Evolutionary conservation across 1,284 basidiomycete species (phyloP).

Genomic region (Naganishia albida): DNA sequence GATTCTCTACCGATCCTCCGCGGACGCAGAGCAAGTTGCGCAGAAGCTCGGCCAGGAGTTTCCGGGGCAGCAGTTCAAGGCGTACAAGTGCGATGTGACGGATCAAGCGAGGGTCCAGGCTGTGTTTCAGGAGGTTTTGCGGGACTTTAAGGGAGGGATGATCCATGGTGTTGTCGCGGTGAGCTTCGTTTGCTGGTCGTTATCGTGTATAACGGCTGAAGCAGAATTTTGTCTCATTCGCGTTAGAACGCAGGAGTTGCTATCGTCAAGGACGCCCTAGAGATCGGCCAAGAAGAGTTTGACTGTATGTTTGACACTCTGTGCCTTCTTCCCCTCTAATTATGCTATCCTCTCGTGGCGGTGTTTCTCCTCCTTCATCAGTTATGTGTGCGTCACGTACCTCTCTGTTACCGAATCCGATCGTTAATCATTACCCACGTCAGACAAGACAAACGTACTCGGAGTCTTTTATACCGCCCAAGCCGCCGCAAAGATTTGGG

Average conservation of each 20-base stretch:
- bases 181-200: slow-evolving; percentile 29
- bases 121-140: slow-evolving; percentile 54
- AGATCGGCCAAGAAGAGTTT: slow-evolving; percentile 58
- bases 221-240: neutral
- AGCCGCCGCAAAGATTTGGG: slow-evolving; percentile 54
- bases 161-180: slow-evolving; percentile 56
- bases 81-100: slow-evolving; percentile 57
- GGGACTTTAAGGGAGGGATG: slow-evolving; percentile 48
- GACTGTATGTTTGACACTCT: slow-evolving; percentile 35
- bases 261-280: slow-evolving; percentile 58
- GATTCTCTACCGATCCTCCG: slow-evolving; percentile 57
- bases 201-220: too few relatives aligned
- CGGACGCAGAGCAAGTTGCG: slow-evolving; percentile 55
- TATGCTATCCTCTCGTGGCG: neutral
- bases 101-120: slow-evolving; percentile 50
- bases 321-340: neutral
- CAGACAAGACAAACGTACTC: slow-evolving; percentile 44
- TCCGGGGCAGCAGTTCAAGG: slow-evolving; percentile 53
- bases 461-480: slow-evolving; percentile 58
- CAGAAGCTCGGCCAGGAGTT: slow-evolving; percentile 48
- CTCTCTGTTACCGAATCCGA: slow-evolving; percentile 34
- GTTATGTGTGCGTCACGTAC: slow-evolving; percentile 48
- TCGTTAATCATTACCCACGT: neutral
- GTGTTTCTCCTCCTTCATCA: slow-evolving; percentile 2
- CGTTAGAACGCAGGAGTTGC: slow-evolving; percentile 58